Evolutionary conservation across 495 filamentous ascomycete species (phyloP).

Genomic region (Talaromyces thailandensis): DNA sequence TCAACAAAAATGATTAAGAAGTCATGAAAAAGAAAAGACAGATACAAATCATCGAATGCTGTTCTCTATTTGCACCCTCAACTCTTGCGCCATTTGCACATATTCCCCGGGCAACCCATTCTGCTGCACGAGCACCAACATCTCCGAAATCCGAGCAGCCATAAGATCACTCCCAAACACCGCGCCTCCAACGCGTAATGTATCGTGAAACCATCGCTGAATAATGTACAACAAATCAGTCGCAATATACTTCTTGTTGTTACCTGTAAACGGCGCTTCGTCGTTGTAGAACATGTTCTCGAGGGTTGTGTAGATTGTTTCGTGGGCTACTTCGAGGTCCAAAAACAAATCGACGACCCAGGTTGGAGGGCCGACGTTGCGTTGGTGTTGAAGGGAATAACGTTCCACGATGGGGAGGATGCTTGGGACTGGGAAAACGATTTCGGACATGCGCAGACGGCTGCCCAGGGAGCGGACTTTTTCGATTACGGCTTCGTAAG

Average conservation of each 20-base stretch:
- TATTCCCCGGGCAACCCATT: slow-evolving; percentile 23
- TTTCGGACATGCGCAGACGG: slow-evolving; percentile 67
- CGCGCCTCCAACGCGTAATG: slow-evolving; percentile 41
- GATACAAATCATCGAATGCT: slow-evolving; percentile 24
- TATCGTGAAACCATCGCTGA: slow-evolving; percentile 54
- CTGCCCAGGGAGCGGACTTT: slow-evolving; percentile 68
- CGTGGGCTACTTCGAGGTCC: slow-evolving; percentile 63
- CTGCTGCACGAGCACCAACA: slow-evolving; percentile 36
- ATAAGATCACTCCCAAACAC: slow-evolving; percentile 45
- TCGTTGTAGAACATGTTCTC: slow-evolving; percentile 79
- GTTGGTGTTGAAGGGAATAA: slow-evolving; percentile 66
- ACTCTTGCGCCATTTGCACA: slow-evolving; percentile 22
- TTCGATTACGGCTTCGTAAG: slow-evolving; percentile 72
- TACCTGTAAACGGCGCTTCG: slow-evolving; percentile 71
- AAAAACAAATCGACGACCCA: slow-evolving; percentile 83
- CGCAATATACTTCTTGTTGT: slow-evolving; percentile 49
- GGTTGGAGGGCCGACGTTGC: slow-evolving; percentile 52
- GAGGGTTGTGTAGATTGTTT: slow-evolving; percentile 65
- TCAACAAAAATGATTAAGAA: neutral
- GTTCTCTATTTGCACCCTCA: slow-evolving; percentile 37
- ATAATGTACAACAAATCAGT: slow-evolving; percentile 55
- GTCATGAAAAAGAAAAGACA: slow-evolving; percentile 2
- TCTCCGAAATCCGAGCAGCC: slow-evolving; percentile 36
- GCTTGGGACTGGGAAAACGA: slow-evolving; percentile 61
- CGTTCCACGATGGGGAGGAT: slow-evolving; percentile 67